Evolutionary conservation across 345 rosid genomes (phyloP), one percentile per base, ranked within the genome.

Genomic region (Kernera saxatilis): DNA sequence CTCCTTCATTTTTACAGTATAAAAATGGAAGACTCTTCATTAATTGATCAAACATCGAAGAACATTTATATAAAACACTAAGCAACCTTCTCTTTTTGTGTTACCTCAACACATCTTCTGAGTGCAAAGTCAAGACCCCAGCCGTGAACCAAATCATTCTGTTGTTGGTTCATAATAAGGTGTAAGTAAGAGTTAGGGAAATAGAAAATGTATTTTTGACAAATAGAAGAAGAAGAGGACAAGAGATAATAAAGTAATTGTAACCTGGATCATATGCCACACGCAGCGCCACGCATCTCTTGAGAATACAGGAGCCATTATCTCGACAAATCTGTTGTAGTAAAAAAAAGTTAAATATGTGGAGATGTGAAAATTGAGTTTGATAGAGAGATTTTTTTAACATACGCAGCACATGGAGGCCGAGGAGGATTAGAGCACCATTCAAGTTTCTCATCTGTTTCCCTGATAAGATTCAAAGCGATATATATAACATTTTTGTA

Each of bases 61-160:
- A 33, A 33, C 19, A 21, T 65, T 27, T 13, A 6, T 45, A 23
- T 19, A 1, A 1, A 19, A 49, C n/a, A 18, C 4, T 37, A 72
- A 21, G 23, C 5, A 54, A 44, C 9, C 51, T 63, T 19, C 69
- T 79, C 2, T 67, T 59, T 25, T 3, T 27, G 19, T 75, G 53
- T 52, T 40, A 85, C 99, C 87, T 88, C 85, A 23, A 87, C 87
- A 30, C 99, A 94, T 89, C 89, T 87, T 80, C 95, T 78, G 54
- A 94, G 95, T 72, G 96, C 93, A 62, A 94, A 94, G 82, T 91
- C 99, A 73, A 94, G 87, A 52, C 99, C 99, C 99, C 98, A 94
- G 68, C 98, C 99, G 55, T 94, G 99, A 72, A 94, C 95, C 85
- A 94, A 85, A 77, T 94, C 98, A 71, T 94, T 94, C 97, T 94